phyloP scores from a whole-genome alignment of 2,329 filamentous ascomycete genomes.

The Diplodia intermedia region DNA sequence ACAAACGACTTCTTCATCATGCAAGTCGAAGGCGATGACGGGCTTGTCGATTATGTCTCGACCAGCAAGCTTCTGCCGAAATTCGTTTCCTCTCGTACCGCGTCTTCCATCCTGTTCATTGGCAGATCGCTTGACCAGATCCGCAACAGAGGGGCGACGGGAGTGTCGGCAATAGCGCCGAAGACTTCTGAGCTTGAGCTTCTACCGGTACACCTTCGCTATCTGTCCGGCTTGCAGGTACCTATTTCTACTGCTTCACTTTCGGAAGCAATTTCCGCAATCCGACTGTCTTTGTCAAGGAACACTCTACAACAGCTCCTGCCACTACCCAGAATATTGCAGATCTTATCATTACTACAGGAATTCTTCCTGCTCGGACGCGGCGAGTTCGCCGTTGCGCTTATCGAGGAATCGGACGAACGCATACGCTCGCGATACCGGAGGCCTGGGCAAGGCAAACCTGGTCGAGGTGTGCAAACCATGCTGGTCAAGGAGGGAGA shows the following conservation, averaged over 20 bases:
- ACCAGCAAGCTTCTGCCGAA: constrained; percentile 70
- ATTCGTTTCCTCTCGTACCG: constrained; percentile 77
- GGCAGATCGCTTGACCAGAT: constrained; percentile 89
- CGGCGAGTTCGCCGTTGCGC: constrained; percentile 87
- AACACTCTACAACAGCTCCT: constrained; percentile 83
- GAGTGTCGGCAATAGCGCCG: constrained; percentile 33
- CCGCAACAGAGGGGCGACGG: constrained; percentile 48
- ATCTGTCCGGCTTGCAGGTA: constrained; percentile 71
- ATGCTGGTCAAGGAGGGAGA: constrained; percentile 86
- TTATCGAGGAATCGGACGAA: constrained; percentile 85
- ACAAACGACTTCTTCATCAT: constrained; percentile 84
- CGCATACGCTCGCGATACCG: constrained; percentile 76
- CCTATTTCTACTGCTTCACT: constrained; percentile 77
- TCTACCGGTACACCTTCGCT: constrained; percentile 70
- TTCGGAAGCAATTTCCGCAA: constrained; percentile 73
- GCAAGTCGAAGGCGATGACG: constrained; percentile 46
- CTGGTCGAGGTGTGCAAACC: constrained; percentile 56
- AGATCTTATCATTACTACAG: constrained; percentile 77
- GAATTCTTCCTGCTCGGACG: constrained; percentile 87
- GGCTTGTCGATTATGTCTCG: constrained; percentile 56
- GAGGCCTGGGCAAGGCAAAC: constrained; percentile 46
- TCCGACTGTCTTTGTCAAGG: constrained; percentile 81
- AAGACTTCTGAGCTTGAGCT: constrained; percentile 61
- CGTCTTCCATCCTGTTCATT: constrained; percentile 86
- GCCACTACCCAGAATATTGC: constrained; percentile 76